Base-by-base conservation (phyloP, 2,329 filamentous ascomycete species). In the Geosmithia putterillii region DNA sequence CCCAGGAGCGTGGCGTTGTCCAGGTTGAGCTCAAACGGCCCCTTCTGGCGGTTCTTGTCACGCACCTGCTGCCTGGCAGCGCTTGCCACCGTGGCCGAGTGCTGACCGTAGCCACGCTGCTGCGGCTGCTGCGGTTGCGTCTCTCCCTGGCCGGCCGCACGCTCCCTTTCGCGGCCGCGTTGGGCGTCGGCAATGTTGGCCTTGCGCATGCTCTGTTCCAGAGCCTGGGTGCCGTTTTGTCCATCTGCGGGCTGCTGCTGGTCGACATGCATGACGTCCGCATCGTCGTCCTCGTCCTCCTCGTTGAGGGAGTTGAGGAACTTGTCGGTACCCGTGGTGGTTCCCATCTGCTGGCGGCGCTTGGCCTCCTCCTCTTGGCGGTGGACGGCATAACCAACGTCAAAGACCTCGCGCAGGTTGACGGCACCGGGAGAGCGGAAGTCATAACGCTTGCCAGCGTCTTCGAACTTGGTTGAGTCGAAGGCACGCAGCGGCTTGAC, bases 381-480 rank as follows among this genome's bases (percentile, higher is more conserved):
- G 59, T 96, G 92, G 8, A 98, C 92, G 8, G 92, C 90, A 56
- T 98, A 98, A n/a, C 87, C 83, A 41, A 98, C 90, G 56, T 98
- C 92, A 52, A 98, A 98, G 2, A 96, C 89, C 62, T 98, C 92
- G 46, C 92, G 86, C 12, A 98, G 70, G 58, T 96, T 96, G 63
- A 98, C 83, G 2, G 87, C 89, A 42, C 89, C 92, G 0, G 92
- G 92, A 0, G 89, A 96, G 45, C 92, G 79, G 79, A 96, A 98
- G 61, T 98, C 92, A 65, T 83, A 80, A 17, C 86, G 80, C 48
- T 78, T 81, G 22, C 83, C 82, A 34, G 69, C 62, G 28, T 76
- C 74, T 38, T 70, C 62, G 15, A 78, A 57, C 41, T 70, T 70
- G 37, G 64, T 57, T 0, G 74, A 63, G 45, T 82, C 74, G 49